Conservation (phyloP, 2,329 filamentous ascomycete species). For the Emmonsia crescens region DNA sequence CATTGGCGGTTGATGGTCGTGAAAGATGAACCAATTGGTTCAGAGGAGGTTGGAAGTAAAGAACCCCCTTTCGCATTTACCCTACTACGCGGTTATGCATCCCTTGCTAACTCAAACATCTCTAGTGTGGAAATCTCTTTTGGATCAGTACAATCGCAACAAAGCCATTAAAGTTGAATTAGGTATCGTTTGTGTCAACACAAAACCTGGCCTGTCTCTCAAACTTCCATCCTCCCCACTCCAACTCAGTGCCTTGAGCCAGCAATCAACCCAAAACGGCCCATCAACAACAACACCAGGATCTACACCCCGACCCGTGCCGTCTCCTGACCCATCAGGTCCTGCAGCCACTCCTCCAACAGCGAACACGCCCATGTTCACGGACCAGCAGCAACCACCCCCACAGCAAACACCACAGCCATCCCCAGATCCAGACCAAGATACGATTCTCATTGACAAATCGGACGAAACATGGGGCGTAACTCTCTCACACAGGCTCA, state of each 20-base stretch:
- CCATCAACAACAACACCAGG: conserved; percentile 24
- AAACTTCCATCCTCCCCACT: conserved; percentile 24
- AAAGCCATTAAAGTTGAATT: conserved; percentile 26
- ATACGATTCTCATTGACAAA: conserved; percentile 46
- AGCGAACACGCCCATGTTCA: conserved; percentile 7
- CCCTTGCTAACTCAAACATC: conserved; percentile 14
- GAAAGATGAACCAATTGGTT: conserved; percentile 40
- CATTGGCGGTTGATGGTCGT: conserved; percentile 48
- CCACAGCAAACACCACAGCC: conserved; percentile 22
- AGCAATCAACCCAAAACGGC: conserved; percentile 10
- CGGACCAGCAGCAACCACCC: conserved; percentile 26
- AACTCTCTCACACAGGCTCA: conserved; percentile 41
- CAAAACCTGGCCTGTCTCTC: conserved; percentile 26
- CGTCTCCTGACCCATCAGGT: conserved; percentile 34
- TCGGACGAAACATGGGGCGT: conserved; percentile 51
- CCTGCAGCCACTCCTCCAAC: conserved; percentile 27
- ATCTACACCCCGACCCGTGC: conserved; percentile 28
- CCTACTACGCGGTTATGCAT: not conserved
- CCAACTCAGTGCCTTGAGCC: conserved; percentile 24
- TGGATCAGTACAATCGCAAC: conserved; percentile 29
- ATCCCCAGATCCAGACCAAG: conserved; percentile 39
- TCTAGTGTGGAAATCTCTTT: conserved; percentile 28
- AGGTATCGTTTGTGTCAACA: conserved; percentile 26
- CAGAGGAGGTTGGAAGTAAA: conserved; percentile 41
- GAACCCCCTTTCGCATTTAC: not conserved